Evolutionary conservation across 805 yeast species (phyloP).

Genomic region (Danielia oregonensis): DNA sequence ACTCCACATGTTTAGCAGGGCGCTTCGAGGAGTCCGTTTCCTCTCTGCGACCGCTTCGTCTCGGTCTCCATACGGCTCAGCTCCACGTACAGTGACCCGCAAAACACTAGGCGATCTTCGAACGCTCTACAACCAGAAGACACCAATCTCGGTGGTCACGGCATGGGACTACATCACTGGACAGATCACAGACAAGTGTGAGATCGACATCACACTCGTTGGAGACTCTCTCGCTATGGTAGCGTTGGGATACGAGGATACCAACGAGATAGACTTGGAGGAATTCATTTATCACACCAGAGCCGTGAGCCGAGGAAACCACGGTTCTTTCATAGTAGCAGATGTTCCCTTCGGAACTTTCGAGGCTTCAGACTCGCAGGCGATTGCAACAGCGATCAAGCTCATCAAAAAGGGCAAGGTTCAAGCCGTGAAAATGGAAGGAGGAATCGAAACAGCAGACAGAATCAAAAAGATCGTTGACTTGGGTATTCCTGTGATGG

Average conservation of each 20-base stretch:
- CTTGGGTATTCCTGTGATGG: slow-evolving; percentile 84
- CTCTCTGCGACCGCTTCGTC: no score
- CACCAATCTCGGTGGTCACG: slow-evolving; percentile 52
- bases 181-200: slow-evolving; percentile 59
- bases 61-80: no score
- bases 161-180: slow-evolving; percentile 87
- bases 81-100: slow-evolving; percentile 13
- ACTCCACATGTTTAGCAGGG: no score
- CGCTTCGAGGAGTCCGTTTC: no score
- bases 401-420: slow-evolving; percentile 55
- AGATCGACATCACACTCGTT: slow-evolving; percentile 67
- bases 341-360: slow-evolving; percentile 90
- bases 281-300: slow-evolving; percentile 74
- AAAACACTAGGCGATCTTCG: slow-evolving; percentile 10
- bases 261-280: slow-evolving; percentile 72
- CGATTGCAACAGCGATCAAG: slow-evolving; percentile 52
- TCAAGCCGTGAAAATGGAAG: slow-evolving; percentile 83
- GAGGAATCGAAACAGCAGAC: slow-evolving; percentile 54
- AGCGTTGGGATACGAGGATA: slow-evolving; percentile 72
- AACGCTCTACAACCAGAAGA: slow-evolving; percentile 10
- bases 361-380: slow-evolving; percentile 62
- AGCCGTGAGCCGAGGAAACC: slow-evolving; percentile 72
- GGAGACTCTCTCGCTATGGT: slow-evolving; percentile 97
- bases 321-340: slow-evolving; percentile 64
- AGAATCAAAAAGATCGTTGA: slow-evolving; percentile 54